Evolutionary conservation across 768 basidiomycete genomes (phyloP).

Genomic region (Amanita pallidorosea): DNA sequence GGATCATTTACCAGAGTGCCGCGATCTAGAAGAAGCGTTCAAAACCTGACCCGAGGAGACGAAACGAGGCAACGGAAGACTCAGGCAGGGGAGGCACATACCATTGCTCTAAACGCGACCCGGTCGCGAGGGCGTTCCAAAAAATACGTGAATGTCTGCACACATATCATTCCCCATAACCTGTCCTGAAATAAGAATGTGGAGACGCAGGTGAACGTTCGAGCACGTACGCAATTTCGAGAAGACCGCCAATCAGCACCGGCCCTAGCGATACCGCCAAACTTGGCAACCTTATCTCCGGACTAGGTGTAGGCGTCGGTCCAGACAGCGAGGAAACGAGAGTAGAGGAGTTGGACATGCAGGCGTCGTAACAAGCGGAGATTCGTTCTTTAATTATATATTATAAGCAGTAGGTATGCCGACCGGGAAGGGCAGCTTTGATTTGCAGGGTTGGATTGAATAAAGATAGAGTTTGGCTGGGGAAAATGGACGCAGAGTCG

Average conservation of each 20-base stretch:
- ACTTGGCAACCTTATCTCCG: constrained; percentile 10
- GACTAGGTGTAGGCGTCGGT: background rate
- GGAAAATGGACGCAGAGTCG: too few species aligned
- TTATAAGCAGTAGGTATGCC: too few species aligned
- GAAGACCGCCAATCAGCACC: constrained; percentile 35
- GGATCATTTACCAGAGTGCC: background rate
- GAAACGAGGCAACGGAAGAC: background rate
- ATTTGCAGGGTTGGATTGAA: too few species aligned
- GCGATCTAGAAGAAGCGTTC: background rate
- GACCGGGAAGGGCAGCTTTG: too few species aligned
- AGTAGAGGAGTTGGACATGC: too few species aligned
- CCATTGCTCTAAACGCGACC: background rate
- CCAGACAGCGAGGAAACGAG: too few species aligned
- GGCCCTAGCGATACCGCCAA: constrained; percentile 23
- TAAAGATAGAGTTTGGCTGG: too few species aligned
- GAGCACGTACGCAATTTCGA: constrained; percentile 34
- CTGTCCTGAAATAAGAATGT: constrained; percentile 15
- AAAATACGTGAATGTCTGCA: constrained; percentile 45
- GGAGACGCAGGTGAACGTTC: too few species aligned
- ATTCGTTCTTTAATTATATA: too few species aligned
- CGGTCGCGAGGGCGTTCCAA: constrained; percentile 23
- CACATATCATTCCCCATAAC: constrained; percentile 45
- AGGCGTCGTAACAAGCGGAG: too few species aligned
- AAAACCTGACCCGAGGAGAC: background rate
- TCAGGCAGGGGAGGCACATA: background rate